phyloP scores from a whole-genome alignment of 2,329 filamentous ascomycete species.

The Helotiales sp. region DNA sequence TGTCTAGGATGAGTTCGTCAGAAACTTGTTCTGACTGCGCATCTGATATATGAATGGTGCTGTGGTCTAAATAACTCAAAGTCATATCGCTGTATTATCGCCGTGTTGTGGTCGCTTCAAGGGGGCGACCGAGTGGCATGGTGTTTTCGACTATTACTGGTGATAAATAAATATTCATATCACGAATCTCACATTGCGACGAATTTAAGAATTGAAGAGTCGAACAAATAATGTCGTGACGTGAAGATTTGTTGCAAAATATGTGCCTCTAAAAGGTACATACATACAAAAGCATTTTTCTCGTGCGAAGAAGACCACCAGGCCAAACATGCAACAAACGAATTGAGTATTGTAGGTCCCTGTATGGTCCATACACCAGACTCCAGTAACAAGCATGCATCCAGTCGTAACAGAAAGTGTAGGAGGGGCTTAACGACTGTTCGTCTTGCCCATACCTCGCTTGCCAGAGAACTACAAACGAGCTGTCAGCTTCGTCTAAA shows the following conservation, averaged over 20 bases:
- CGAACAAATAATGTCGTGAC: neutral
- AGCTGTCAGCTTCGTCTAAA: constrained; percentile 22
- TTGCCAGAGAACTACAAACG: constrained; percentile 75
- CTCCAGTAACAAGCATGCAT: neutral
- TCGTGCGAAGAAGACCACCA: constrained; percentile 4
- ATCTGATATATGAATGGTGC: no score
- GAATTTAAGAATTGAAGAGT: neutral
- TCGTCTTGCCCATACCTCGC: constrained; percentile 88
- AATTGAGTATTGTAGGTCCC: neutral
- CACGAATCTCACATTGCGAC: neutral
- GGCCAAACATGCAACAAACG: constrained; percentile 2
- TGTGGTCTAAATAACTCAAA: no score
- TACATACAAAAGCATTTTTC: neutral
- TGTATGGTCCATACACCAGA: neutral
- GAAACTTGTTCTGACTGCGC: no score
- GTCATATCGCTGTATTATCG: no score
- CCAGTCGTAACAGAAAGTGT: neutral
- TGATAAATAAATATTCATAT: no score
- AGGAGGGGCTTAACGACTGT: constrained; percentile 59
- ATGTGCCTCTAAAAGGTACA: neutral
- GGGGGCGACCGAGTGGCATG: no score
- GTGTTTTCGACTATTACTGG: no score
- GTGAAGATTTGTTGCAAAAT: neutral
- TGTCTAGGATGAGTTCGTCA: no score
- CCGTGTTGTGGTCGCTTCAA: no score